A percentile compares a stretch with the other conserved stretches of the same genome.
These are phyloP conservation scores for Penicillium sumatraense DNA, from an alignment of 2,329 filamentous ascomycete species.

Conservation along the genomic window DNA sequence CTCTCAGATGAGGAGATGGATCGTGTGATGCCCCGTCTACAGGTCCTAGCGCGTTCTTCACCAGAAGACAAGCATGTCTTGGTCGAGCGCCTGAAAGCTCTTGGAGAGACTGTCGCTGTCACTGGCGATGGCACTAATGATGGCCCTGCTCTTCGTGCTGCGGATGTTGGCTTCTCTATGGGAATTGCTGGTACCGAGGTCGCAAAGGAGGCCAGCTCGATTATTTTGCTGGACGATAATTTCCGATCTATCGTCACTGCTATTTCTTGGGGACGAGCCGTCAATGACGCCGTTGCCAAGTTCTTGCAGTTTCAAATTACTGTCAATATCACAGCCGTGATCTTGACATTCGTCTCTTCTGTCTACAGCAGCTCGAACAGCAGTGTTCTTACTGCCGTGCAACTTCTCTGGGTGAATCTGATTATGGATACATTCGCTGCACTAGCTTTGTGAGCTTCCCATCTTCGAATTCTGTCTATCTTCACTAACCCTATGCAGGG, in stretches of 20 bases:
- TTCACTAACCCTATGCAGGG: constrained; percentile 41
- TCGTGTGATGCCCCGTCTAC: constrained; percentile 61
- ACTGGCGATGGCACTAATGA: constrained; percentile 72
- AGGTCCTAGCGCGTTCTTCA: constrained; percentile 68
- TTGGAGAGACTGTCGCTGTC: constrained; percentile 65
- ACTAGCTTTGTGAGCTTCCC: constrained; percentile 65
- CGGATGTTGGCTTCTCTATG: constrained; percentile 72
- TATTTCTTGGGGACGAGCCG: constrained; percentile 68
- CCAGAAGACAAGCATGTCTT: constrained; percentile 70
- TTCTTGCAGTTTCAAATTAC: constrained; percentile 70
- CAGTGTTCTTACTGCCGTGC: constrained; percentile 84
- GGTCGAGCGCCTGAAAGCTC: constrained; percentile 64
- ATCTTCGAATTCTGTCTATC: not conserved
- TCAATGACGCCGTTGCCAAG: constrained; percentile 71
- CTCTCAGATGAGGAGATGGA: constrained; percentile 65
- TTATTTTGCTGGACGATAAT: constrained; percentile 71
- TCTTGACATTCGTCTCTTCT: constrained; percentile 85
- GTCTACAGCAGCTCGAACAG: constrained; percentile 70
- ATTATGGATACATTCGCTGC: constrained; percentile 98
- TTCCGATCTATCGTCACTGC: constrained; percentile 69
- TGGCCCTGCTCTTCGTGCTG: constrained; percentile 66
- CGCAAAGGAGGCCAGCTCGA: constrained; percentile 69
- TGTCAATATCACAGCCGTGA: constrained; percentile 89
- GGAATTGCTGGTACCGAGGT: constrained; percentile 70
- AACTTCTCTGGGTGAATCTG: constrained; percentile 93